These are phyloP conservation scores for Yamadazyma takamatsuzukensis DNA, from an alignment of 805 yeast genomes.

Conservation along the genomic window DNA sequence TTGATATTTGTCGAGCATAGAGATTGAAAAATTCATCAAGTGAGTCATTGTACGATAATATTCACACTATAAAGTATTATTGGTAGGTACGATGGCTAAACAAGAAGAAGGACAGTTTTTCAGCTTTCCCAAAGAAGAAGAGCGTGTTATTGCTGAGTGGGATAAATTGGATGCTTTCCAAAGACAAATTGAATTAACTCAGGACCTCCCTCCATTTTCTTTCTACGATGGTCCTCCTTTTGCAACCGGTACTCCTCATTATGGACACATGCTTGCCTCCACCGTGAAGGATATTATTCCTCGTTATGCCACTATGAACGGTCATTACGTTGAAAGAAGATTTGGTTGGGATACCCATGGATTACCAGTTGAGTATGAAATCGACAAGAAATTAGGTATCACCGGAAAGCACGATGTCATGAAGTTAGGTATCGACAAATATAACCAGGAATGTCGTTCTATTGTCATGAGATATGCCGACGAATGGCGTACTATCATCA, in stretches of 20 bases:
- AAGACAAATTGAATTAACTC: constrained; percentile 73
- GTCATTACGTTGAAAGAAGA: constrained; percentile 92
- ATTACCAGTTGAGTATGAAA: constrained; percentile 96
- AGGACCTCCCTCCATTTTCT: constrained; percentile 83
- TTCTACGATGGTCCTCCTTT: constrained; percentile 99
- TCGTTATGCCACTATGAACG: constrained; percentile 96
- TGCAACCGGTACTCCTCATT: constrained; percentile 99
- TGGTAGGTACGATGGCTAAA: constrained; percentile 15
- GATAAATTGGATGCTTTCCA: constrained; percentile 92
- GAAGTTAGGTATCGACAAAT: constrained; percentile 89
- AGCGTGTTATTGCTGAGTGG: constrained; percentile 77
- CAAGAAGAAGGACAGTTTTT: constrained; percentile 31
- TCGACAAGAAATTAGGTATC: constrained; percentile 94
- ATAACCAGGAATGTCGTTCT: constrained; percentile 90
- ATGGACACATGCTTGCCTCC: constrained; percentile 95
- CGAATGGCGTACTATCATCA: constrained; percentile 92
- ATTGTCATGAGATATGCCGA: constrained; percentile 96
- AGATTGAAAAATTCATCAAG: background rate
- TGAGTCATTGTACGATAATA: constrained; percentile 1
- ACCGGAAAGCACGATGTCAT: constrained; percentile 92
- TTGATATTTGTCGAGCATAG: background rate
- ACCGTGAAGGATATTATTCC: constrained; percentile 97
- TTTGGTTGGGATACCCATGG: constrained; percentile 99
- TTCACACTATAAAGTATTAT: constrained; percentile 3
- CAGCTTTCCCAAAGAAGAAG: constrained; percentile 89